phyloP scores from a whole-genome alignment of 371 early-diverging fungal species.

The Syncephalis plumigaleata region DNA sequence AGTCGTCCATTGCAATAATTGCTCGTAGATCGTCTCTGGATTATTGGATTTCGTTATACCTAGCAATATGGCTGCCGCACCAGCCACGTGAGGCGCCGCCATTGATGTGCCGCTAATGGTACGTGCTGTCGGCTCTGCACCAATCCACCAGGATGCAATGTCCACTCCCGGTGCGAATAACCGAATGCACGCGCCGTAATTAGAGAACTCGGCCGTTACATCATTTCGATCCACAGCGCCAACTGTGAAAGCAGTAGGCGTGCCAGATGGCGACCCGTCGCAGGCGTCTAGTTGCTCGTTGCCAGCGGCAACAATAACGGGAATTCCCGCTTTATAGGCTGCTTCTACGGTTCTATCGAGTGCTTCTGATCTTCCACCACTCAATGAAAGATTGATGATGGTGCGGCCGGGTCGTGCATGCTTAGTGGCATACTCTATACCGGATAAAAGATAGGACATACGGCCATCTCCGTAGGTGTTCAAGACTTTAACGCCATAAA shows the following conservation, averaged over 20 bases:
- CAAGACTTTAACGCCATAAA: conserved; percentile 77
- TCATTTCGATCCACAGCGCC: conserved; percentile 41
- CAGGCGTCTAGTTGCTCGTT: conserved; percentile 32
- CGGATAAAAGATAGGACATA: conserved; percentile 43
- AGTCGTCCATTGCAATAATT: too few relatives aligned
- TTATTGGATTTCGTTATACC: not conserved
- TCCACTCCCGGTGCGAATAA: conserved; percentile 15
- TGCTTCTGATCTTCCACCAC: conserved; percentile 28
- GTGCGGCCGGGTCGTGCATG: conserved; percentile 17
- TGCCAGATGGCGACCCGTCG: conserved; percentile 35
- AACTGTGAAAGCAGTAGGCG: conserved; percentile 31
- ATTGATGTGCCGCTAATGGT: conserved; percentile 33
- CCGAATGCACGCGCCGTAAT: conserved; percentile 13
- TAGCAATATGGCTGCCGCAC: conserved; percentile 34
- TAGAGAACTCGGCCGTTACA: conserved; percentile 43
- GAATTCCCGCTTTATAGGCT: conserved; percentile 18
- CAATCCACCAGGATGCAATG: conserved; percentile 8
- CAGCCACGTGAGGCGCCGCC: conserved; percentile 69
- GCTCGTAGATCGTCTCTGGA: not conserved
- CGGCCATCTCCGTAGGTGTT: conserved; percentile 40
- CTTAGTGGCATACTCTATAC: conserved; percentile 44
- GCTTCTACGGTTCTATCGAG: conserved; percentile 15
- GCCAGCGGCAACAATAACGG: conserved; percentile 47
- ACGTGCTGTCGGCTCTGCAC: conserved; percentile 4
- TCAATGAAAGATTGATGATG: conserved; percentile 45